Conservation (phyloP, 306 rosid genomes). For the Fagus sylvatica region DNA sequence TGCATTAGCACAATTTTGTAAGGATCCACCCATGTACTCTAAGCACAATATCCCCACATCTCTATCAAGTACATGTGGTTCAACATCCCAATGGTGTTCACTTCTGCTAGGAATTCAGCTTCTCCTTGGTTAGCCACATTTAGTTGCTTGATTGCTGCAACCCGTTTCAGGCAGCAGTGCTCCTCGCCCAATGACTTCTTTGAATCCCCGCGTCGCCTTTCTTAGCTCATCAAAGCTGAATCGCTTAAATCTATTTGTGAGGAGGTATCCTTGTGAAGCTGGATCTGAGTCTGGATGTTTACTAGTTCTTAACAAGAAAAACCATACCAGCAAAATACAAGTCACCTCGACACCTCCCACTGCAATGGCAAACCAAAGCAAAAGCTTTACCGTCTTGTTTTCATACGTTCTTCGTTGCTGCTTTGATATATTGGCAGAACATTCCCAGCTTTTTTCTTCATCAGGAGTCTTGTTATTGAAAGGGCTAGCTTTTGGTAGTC, state of each 20-base stretch:
- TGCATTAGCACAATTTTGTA: conserved; percentile 19
- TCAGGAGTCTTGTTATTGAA: background rate
- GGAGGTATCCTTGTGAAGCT: conserved; percentile 18
- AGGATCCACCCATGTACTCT: conserved; percentile 40
- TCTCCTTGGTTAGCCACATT: conserved; percentile 27
- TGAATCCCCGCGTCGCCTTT: conserved; percentile 25
- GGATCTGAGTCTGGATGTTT: background rate
- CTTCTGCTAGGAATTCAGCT: conserved; percentile 46
- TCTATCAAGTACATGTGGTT: conserved; percentile 42
- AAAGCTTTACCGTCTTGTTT: conserved; percentile 7
- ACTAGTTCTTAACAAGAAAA: background rate
- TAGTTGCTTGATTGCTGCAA: conserved; percentile 34
- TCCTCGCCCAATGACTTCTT: conserved; percentile 42
- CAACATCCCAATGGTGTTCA: conserved; percentile 29
- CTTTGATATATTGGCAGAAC: background rate
- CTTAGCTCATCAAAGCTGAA: conserved; percentile 32
- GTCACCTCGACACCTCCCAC: conserved; percentile 32
- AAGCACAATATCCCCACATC: conserved; percentile 41
- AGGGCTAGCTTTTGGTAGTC: conserved; percentile 15
- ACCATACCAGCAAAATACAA: conserved; percentile 16
- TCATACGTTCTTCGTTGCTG: conserved; percentile 10
- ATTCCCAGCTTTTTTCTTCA: background rate
- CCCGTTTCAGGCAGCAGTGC: conserved; percentile 24
- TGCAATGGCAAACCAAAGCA: conserved; percentile 26
- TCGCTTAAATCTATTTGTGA: conserved; percentile 28